A percentile compares a stretch with the other conserved stretches of the same genome.
These are phyloP conservation scores for Kazachstania psychrophila DNA, from an alignment of 805 yeast species.

Conservation along the genomic window DNA sequence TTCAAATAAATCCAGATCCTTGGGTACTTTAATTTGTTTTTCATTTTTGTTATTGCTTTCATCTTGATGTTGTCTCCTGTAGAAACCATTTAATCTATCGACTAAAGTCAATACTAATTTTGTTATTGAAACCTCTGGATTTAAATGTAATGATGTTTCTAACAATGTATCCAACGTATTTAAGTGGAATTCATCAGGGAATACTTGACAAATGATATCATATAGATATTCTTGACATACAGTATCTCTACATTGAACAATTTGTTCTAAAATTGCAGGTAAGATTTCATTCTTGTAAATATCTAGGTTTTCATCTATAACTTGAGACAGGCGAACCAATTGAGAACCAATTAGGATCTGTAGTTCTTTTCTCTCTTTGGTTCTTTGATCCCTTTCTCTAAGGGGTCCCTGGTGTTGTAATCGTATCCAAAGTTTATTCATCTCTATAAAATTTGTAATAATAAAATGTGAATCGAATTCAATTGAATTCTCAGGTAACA, in stretches of 20 bases:
- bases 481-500: conserved; percentile 21
- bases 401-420: conserved; percentile 93
- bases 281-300: conserved; percentile 44
- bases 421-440: conserved; percentile 97
- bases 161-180: conserved; percentile 60
- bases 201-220: conserved; percentile 87
- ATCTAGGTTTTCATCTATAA: conserved; percentile 59
- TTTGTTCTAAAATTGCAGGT: conserved; percentile 79
- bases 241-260: conserved; percentile 83
- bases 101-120: conserved; percentile 62
- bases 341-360: conserved; percentile 90
- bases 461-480: conserved; percentile 53
- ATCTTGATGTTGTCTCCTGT: conserved; percentile 9
- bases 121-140: conserved; percentile 60
- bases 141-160: conserved; percentile 53
- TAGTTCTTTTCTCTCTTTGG: conserved; percentile 74
- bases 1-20: conserved; percentile 39
- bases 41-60: conserved; percentile 1
- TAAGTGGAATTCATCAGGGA: conserved; percentile 87
- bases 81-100: conserved; percentile 42
- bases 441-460: conserved; percentile 82
- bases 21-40: not conserved
- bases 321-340: conserved; percentile 77
- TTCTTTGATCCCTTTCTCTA: conserved; percentile 64
- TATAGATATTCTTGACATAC: conserved; percentile 87